Conservation (phyloP, 2,329 filamentous ascomycete species). For the Alternaria solani region DNA sequence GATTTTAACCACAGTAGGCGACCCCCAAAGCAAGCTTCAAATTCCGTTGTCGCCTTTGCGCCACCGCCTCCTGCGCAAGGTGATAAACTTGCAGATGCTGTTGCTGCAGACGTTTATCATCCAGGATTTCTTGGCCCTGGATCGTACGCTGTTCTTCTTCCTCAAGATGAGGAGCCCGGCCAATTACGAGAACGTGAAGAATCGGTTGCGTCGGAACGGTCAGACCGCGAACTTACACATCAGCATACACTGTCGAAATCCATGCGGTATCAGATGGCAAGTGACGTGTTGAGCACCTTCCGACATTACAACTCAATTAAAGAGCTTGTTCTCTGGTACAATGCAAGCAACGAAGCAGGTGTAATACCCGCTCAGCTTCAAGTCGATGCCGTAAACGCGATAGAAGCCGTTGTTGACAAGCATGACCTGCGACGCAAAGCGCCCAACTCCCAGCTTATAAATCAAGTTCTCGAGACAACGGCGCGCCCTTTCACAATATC, state of each 20-base stretch:
- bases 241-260: slow-evolving; percentile 43
- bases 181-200: slow-evolving; percentile 26
- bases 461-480: slow-evolving; percentile 39
- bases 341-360: slow-evolving; percentile 40
- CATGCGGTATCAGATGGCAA: slow-evolving; percentile 42
- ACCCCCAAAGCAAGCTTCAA: slow-evolving; percentile 20
- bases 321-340: slow-evolving; percentile 37
- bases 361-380: slow-evolving; percentile 49
- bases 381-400: slow-evolving; percentile 43
- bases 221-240: slow-evolving; percentile 39
- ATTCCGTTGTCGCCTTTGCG: slow-evolving; percentile 18
- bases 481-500: slow-evolving; percentile 37
- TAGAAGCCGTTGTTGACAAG: slow-evolving; percentile 42
- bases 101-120: slow-evolving; percentile 41
- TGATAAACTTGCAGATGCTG: slow-evolving; percentile 44
- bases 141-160: slow-evolving; percentile 42
- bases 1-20: slow-evolving; percentile 24
- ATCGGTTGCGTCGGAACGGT: slow-evolving; percentile 37
- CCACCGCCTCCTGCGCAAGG: slow-evolving; percentile 23
- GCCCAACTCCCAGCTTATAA: slow-evolving; percentile 37
- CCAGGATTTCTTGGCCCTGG: slow-evolving; percentile 47
- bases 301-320: slow-evolving; percentile 37
- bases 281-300: slow-evolving; percentile 36
- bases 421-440: slow-evolving; percentile 35
- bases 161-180: slow-evolving; percentile 35